Conservation (phyloP, 768 basidiomycete genomes). For the Daedalea quercina region DNA sequence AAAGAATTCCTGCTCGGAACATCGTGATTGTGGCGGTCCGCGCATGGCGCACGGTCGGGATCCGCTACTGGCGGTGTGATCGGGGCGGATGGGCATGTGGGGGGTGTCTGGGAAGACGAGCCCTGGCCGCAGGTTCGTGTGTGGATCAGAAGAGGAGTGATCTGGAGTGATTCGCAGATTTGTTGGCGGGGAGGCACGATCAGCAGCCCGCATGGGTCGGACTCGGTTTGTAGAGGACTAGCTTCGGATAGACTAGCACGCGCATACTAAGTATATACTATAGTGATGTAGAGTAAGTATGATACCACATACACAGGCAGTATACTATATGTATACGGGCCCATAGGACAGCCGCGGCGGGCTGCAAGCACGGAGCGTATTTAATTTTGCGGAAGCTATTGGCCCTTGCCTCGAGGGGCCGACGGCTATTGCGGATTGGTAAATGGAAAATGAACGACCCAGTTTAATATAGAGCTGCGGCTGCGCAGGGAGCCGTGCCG, state of each 20-base stretch:
- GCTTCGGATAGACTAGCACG: not conserved
- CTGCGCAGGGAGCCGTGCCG: too few species aligned
- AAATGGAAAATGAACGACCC: too few species aligned
- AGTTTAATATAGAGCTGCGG: too few species aligned
- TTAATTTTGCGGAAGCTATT: too few species aligned
- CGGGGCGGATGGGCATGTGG: not conserved
- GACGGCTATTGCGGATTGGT: too few species aligned
- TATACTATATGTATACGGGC: too few species aligned
- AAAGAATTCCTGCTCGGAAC: constrained; percentile 39
- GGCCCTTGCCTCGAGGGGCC: too few species aligned
- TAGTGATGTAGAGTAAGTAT: not conserved
- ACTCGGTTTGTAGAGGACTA: not conserved
- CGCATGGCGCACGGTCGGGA: not conserved
- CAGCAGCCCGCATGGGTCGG: not conserved
- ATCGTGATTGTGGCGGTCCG: constrained; percentile 15
- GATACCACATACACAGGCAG: too few species aligned
- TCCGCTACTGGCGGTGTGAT: not conserved
- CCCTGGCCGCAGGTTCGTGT: not conserved
- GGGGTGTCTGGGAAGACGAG: not conserved
- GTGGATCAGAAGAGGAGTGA: not conserved
- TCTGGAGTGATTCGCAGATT: not conserved
- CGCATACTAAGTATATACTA: not conserved
- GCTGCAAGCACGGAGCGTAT: too few species aligned
- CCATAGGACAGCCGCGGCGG: too few species aligned
- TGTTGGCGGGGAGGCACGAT: not conserved